Base-by-base conservation (phyloP, 768 basidiomycete species). In the Suillus americanus region DNA sequence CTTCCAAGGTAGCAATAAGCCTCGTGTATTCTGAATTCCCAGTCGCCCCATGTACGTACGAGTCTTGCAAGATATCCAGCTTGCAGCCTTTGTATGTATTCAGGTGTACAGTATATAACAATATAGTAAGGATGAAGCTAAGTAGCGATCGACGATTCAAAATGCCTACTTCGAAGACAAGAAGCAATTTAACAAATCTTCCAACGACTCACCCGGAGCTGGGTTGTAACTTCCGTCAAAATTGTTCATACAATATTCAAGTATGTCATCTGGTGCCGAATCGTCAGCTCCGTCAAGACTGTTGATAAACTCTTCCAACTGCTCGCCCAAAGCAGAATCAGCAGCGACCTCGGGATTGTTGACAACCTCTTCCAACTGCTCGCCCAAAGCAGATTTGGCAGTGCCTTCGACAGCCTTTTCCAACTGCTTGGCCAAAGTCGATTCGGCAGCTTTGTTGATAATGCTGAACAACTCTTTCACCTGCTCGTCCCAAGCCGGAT, bases 131-230 rank as follows among this genome's bases (percentile, higher is more conserved):
- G 18, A 45, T 20, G 43, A 45, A 45, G 18, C 30, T 30, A 30
- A 30, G 5, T 33, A 33, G 33, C 5, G 33, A 30, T 30, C n/a
- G 30, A 33, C 30, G 30, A 33, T 33, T 33, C 43, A 45, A 43
- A 9, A 8, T 7, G 16, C 20, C 41, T n/a, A 3, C 3, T 30
- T 30, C 9, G 3, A n/a, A 45, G 20, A 10, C 20, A 45, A 10
- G 0, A 8, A n/a, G n/a, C 1, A 0, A 20, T 20, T 10, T 3
- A n/a, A 12, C n/a, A 46, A 46, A 12, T n/a, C n/a, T 10, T n/a
- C 25, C 48, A 16, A 8, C 13, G 3, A 23, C 48, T 46, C 12
- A 9, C 20, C 45, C 13, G n/a, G 10, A 46, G n/a, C n/a, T 1
- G 5, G 5, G 6, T 35, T 2, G 35, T 35, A 35, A 9, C 1